Evolutionary conservation across 1,284 basidiomycete species (phyloP).

Genomic region (Coniophora puteana): DNA sequence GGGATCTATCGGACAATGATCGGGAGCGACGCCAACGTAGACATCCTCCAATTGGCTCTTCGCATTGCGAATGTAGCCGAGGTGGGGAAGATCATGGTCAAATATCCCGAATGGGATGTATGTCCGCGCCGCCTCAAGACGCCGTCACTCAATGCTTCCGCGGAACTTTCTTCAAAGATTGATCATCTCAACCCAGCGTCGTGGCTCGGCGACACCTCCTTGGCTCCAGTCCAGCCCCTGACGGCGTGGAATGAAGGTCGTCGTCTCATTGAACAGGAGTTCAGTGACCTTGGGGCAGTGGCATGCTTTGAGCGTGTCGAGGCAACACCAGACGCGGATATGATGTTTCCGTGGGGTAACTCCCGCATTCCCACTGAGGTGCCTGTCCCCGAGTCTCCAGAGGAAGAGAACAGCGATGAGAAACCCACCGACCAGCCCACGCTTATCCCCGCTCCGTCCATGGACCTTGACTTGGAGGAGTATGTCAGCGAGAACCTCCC

Average conservation of each 20-base stretch:
- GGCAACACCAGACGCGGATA: neutral
- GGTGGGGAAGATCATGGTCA: conserved; percentile 13
- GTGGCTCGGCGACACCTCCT: neutral
- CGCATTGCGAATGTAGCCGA: conserved; percentile 11
- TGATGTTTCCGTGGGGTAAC: neutral
- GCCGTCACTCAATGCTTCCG: neutral
- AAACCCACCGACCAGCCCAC: no score
- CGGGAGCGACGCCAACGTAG: conserved; percentile 17
- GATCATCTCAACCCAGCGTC: neutral
- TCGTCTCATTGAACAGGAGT: neutral
- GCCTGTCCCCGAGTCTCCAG: no score
- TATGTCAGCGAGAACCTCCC: neutral
- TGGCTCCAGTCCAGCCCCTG: neutral
- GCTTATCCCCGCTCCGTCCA: neutral
- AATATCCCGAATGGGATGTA: conserved; percentile 16
- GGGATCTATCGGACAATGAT: conserved; percentile 14
- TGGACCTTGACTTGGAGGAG: neutral
- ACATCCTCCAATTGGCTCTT: conserved; percentile 15
- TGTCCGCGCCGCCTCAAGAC: neutral
- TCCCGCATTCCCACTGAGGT: no score
- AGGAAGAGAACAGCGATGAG: neutral
- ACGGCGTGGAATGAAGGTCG: neutral
- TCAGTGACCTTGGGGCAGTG: neutral
- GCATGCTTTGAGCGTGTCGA: neutral
- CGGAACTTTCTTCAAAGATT: neutral